phyloP scores from a whole-genome alignment of 345 rosid genomes.

The Populus ilicifolia region DNA sequence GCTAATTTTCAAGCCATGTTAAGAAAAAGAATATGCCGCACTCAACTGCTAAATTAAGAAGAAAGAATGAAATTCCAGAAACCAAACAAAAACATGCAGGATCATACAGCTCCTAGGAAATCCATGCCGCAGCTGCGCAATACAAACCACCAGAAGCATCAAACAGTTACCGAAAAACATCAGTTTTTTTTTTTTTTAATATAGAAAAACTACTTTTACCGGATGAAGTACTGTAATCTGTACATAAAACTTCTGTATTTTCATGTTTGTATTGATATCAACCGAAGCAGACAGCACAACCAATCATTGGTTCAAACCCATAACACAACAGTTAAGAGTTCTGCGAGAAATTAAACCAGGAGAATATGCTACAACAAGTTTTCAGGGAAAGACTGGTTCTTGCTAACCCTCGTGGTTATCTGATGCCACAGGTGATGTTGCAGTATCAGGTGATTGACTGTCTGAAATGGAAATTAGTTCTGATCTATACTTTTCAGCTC shows the following conservation, averaged over 20 bases:
- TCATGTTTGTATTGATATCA: background rate
- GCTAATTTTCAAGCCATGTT: background rate
- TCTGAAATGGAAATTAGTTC: slow-evolving; percentile 37
- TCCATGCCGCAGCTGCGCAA: background rate
- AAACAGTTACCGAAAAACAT: background rate
- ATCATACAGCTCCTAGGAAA: background rate
- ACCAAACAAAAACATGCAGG: background rate
- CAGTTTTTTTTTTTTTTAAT: too few species aligned
- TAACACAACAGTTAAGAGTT: background rate
- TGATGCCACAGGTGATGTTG: background rate
- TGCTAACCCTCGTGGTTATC: background rate
- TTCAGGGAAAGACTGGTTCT: background rate
- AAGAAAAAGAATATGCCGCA: background rate
- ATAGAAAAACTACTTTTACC: background rate
- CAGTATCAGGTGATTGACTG: slow-evolving; percentile 8
- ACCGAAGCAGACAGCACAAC: slow-evolving; percentile 1
- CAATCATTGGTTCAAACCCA: background rate
- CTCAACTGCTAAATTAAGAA: background rate
- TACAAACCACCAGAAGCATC: background rate
- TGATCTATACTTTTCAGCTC: slow-evolving; percentile 29
- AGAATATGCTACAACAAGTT: background rate
- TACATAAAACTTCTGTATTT: background rate
- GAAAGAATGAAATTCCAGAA: background rate
- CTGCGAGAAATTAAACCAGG: background rate
- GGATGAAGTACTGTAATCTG: background rate